Base-by-base conservation (phyloP, 2,329 filamentous ascomycete species). In the Cladosporium sp. region DNA sequence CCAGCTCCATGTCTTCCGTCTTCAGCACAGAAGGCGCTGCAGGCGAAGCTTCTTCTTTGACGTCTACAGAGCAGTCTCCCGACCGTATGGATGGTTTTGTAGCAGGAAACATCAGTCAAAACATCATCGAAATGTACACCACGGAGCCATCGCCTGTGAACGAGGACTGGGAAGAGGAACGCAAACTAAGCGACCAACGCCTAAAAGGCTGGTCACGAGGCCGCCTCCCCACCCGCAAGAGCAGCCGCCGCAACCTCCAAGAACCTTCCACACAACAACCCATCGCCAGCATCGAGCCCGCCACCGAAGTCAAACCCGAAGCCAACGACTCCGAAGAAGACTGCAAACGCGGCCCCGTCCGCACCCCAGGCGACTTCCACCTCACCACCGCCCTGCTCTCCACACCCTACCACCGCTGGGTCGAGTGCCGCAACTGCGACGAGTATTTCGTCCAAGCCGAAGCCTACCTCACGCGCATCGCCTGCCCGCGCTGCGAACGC, bases 401-500 rank as follows among this genome's bases (percentile, higher is more conserved):
- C 0, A 89, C 93, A 68, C 88, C 90, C 80, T 83, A 93, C 82
- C 82, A 92, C 83, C 74, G 86, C 65, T 98, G 93, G 94, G 91
- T 96, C 53, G 87, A 92, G 68, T 99, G 95, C 79, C 91, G 88
- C 60, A 92, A 91, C 60, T 99, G 95, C 79, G 86, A 87, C 58
- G 85, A 85, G 0, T 87, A 89, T 66, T 99, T 98, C 75, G 90
- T 98, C 6, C 94, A 98, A 76, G 85, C 88, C 48, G 91, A 98
- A 69, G 92, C 92, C 0, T 97, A 96, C 76, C 89, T 89, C 69
- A 97, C 93, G 1, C 88, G 90, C 61, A 88, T 90, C 58, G 90
- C 92, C 18, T 99, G 95, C 76, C 93, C 92, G 4, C 88, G 95
- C 7, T 99, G 95, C 77, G 95, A 99, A 79, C 87, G 95, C 0